These are phyloP conservation scores for Fraxinus velutina DNA, from an alignment of 305 asterid species.

Conservation along the genomic window DNA sequence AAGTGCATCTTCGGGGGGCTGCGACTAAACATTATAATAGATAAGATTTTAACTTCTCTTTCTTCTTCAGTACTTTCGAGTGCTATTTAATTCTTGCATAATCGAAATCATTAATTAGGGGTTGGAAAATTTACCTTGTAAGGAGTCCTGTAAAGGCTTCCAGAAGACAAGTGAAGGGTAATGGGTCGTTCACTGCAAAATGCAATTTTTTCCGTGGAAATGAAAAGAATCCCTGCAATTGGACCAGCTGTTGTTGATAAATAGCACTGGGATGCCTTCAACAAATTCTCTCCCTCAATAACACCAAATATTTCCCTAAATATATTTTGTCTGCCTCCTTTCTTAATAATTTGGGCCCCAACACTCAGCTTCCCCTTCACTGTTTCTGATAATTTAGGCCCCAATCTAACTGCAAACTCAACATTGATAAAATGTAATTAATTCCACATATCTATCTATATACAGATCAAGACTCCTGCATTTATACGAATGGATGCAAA, in stretches of 20 bases:
- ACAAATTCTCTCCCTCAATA: slow-evolving; percentile 47
- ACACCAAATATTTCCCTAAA: slow-evolving; percentile 49
- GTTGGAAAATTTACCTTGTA: slow-evolving; percentile 49
- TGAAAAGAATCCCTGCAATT: slow-evolving; percentile 63
- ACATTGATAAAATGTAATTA: not conserved
- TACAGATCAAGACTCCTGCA: not conserved
- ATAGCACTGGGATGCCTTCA: slow-evolving; percentile 72
- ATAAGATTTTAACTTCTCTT: not conserved
- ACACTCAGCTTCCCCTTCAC: slow-evolving; percentile 67
- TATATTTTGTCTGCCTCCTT: slow-evolving; percentile 65
- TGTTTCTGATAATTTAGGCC: slow-evolving; percentile 59
- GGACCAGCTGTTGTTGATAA: slow-evolving; percentile 72
- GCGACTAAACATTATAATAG: not conserved
- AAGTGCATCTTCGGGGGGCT: not conserved
- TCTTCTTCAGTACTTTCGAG: not conserved
- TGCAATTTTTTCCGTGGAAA: slow-evolving; percentile 48
- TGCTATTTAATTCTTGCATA: not conserved
- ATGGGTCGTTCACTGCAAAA: slow-evolving; percentile 72
- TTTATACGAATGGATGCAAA: not conserved
- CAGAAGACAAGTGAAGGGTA: slow-evolving; percentile 40
- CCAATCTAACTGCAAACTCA: slow-evolving; percentile 55
- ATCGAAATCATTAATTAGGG: not conserved
- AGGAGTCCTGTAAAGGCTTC: slow-evolving; percentile 37
- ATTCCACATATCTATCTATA: not conserved
- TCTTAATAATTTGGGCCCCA: slow-evolving; percentile 55